Evolutionary conservation across 2,329 filamentous ascomycete genomes (phyloP), one percentile per base, ranked within the genome.

Genomic region (Apiospora pterosperma): DNA sequence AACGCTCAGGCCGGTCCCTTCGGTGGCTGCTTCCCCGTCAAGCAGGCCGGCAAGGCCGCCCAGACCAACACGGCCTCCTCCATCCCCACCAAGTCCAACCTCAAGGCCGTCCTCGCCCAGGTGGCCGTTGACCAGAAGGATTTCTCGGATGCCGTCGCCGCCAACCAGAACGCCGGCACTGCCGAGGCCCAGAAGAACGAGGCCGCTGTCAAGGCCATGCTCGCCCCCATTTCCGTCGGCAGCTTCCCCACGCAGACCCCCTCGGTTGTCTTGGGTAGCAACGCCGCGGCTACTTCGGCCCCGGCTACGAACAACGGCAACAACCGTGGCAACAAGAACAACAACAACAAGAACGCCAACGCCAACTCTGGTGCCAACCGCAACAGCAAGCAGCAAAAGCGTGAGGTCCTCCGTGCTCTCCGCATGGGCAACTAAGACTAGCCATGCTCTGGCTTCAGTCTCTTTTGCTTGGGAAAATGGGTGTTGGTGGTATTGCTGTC

Each of bases 1-100:
- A 84, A 82, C 64, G 84, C 85, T 4, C 74, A 82, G 4, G 84
- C 84, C 11, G 84, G 85, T 5, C 84, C 84, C 14, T 88, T 88
- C 63, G 83, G 84, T 42, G 82, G 85, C 61, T 88, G 86, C 75
- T 83, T 88, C 72, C 76, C 85, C 2, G 80, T 88, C 21, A 82
- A 87, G 73, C 86, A 89, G 70, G 76, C 76, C 36, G 85, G 87
- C 67, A 70, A 70, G 14, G 69, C 73, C 0, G 65, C 79, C 58
- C 80, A 73, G 60, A 72, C 71, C 64, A 85, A 85, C 76, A 79
- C 75, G 0, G 75, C 82, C 3, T 71, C 76, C 59, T 77, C 76
- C 61, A 82, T 88, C 70, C 64, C 70, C 5, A 87, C 85, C 0
- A 73, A 72, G 0, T 77, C 84, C 67, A 79, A 76, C 1, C 74